Conservation (phyloP, 352 stramenopile species). For the Phytophthora pisi region DNA sequence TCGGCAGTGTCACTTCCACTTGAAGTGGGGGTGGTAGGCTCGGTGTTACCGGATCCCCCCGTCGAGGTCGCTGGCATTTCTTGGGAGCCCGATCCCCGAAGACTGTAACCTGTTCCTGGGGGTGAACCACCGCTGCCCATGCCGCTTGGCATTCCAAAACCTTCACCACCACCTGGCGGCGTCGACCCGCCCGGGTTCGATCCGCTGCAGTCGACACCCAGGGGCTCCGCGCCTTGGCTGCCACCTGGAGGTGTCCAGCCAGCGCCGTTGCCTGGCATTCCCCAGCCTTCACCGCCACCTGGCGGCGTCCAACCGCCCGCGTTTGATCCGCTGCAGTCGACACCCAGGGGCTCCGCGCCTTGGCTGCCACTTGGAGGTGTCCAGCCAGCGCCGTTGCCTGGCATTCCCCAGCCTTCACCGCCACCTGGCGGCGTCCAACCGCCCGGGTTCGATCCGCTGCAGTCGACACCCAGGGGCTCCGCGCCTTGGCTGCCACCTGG, state of each 20-base stretch:
- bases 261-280: background rate
- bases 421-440: background rate
- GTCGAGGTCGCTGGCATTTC: background rate
- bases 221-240: background rate
- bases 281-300: constrained; percentile 2
- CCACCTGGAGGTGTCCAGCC: background rate
- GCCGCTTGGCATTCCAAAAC: background rate
- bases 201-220: constrained; percentile 14
- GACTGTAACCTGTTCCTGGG: constrained; percentile 3
- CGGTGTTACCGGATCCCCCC: background rate
- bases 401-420: constrained; percentile 1
- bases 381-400: too few species aligned
- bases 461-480: constrained; percentile 1
- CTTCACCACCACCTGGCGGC: constrained; percentile 5
- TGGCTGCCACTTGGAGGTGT: constrained; percentile 7
- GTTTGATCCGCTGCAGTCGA: constrained; percentile 16
- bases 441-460: constrained; percentile 10
- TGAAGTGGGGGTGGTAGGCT: background rate
- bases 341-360: background rate
- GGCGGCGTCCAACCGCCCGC: background rate
- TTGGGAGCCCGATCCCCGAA: constrained; percentile 2
- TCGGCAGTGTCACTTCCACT: background rate
- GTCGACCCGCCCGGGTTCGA: constrained; percentile 5
- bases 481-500: constrained; percentile 6
- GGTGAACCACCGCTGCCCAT: background rate